Evolutionary conservation across 257 asterid genomes (phyloP).

Genomic region (Lavandula angustifolia): DNA sequence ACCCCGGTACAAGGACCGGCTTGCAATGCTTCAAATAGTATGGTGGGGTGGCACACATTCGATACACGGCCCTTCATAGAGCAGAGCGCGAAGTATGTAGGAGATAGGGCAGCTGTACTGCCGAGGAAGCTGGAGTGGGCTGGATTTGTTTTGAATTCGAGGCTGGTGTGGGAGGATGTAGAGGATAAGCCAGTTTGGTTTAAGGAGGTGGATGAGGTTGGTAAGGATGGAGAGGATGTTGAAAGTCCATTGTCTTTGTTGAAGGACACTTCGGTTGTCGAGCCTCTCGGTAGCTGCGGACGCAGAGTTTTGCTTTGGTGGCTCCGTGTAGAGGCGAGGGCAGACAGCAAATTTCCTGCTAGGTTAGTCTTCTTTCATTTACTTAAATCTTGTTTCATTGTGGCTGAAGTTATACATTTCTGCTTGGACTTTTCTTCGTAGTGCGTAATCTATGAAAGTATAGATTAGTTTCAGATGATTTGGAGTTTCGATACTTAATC

Average conservation of each 20-base stretch:
- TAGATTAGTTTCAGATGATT: slow-evolving; percentile 12
- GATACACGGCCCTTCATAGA: slow-evolving; percentile 46
- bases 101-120: slow-evolving; percentile 81
- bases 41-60: slow-evolving; percentile 89
- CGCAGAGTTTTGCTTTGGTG: slow-evolving; percentile 89
- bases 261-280: slow-evolving; percentile 70
- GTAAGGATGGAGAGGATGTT: slow-evolving; percentile 50
- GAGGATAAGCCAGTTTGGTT: slow-evolving; percentile 79
- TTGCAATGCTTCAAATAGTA: slow-evolving; percentile 78
- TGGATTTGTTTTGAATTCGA: slow-evolving; percentile 82
- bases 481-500: slow-evolving; percentile 12
- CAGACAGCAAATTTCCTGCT: slow-evolving; percentile 95
- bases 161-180: slow-evolving; percentile 76
- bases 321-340: slow-evolving; percentile 98
- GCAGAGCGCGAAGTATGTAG: slow-evolving; percentile 73
- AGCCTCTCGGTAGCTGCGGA: slow-evolving; percentile 97
- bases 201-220: slow-evolving; percentile 64
- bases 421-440: slow-evolving; percentile 8
- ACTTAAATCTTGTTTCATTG: slow-evolving; percentile 16
- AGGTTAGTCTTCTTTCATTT: slow-evolving; percentile 58
- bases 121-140: slow-evolving; percentile 97
- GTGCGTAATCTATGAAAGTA: slow-evolving; percentile 9
- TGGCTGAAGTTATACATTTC: slow-evolving; percentile 11
- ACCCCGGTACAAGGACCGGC: slow-evolving; percentile 91
- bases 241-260: slow-evolving; percentile 74